A percentile compares a stretch with the other conserved stretches of the same genome.
phyloP scores from a whole-genome alignment of 768 basidiomycete genomes.

The Rhodosporidiobolus odoratus region DNA sequence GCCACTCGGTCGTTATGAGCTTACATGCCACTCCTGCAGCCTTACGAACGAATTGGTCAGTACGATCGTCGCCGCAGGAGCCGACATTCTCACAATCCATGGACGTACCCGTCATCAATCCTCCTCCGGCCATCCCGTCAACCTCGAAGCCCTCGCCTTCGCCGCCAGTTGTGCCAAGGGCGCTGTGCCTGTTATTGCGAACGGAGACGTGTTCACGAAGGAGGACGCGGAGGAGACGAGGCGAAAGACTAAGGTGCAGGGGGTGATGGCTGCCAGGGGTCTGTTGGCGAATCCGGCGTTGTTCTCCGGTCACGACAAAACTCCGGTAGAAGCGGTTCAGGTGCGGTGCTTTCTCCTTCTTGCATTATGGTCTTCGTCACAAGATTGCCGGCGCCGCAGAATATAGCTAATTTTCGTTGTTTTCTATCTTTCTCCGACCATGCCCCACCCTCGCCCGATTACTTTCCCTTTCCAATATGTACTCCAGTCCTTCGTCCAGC shows the following conservation, averaged over 20 bases:
- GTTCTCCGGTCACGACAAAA: constrained; percentile 48
- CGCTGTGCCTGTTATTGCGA: constrained; percentile 50
- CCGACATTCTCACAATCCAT: constrained; percentile 51
- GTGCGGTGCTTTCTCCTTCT: constrained; percentile 25
- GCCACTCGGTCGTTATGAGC: neutral
- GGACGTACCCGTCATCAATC: constrained; percentile 52
- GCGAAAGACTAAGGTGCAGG: constrained; percentile 47
- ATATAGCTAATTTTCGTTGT: neutral
- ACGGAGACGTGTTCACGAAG: constrained; percentile 51
- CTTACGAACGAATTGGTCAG: constrained; percentile 49
- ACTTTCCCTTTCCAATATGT: neutral
- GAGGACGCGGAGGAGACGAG: constrained; percentile 48
- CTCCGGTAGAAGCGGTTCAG: constrained; percentile 48
- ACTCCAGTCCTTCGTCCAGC: constrained; percentile 47
- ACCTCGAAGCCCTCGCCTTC: constrained; percentile 48
- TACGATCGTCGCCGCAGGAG: constrained; percentile 49
- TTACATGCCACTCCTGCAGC: constrained; percentile 32
- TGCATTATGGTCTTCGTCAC: neutral
- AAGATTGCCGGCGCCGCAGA: too few species aligned
- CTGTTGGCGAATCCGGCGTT: constrained; percentile 52
- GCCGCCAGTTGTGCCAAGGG: constrained; percentile 50
- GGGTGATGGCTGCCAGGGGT: constrained; percentile 53
- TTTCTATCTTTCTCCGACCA: neutral
- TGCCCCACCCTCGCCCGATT: neutral
- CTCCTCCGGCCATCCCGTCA: constrained; percentile 49